These are phyloP conservation scores for Globisporangium yorkense DNA, from an alignment of 352 stramenopile species.

Conservation along the genomic window DNA sequence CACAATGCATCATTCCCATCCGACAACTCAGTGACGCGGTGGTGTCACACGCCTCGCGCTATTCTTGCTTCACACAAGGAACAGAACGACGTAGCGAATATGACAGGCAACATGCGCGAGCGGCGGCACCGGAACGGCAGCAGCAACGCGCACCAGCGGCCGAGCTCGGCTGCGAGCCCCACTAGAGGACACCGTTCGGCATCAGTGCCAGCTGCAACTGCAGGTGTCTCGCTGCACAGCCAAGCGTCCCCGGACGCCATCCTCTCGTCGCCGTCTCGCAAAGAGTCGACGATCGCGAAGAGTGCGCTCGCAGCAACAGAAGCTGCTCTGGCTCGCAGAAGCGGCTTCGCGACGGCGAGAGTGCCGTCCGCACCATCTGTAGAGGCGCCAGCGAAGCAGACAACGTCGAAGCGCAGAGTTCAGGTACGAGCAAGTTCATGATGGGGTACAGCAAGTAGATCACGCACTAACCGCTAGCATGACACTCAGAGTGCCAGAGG, in stretches of 20 bases:
- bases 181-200: neutral
- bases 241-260: neutral
- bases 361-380: conserved; percentile 8
- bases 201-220: neutral
- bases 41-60: neutral
- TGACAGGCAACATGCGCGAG: conserved; percentile 23
- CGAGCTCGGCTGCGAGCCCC: conserved; percentile 1
- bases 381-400: conserved; percentile 1
- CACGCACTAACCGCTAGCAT: neutral
- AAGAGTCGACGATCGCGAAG: neutral
- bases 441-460: neutral
- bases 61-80: neutral
- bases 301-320: neutral
- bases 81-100: too few species aligned
- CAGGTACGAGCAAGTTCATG: conserved; percentile 16
- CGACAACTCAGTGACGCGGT: too few species aligned
- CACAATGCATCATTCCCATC: too few species aligned
- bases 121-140: conserved; percentile 47
- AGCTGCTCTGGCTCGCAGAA: neutral
- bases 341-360: conserved; percentile 19
- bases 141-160: conserved; percentile 33
- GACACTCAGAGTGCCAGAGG: conserved; percentile 22
- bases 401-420: conserved; percentile 20
- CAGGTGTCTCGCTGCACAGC: neutral
- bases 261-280: conserved; percentile 1